Base-by-base conservation (phyloP, 345 rosid species). In the Eucalyptus cloeziana region DNA sequence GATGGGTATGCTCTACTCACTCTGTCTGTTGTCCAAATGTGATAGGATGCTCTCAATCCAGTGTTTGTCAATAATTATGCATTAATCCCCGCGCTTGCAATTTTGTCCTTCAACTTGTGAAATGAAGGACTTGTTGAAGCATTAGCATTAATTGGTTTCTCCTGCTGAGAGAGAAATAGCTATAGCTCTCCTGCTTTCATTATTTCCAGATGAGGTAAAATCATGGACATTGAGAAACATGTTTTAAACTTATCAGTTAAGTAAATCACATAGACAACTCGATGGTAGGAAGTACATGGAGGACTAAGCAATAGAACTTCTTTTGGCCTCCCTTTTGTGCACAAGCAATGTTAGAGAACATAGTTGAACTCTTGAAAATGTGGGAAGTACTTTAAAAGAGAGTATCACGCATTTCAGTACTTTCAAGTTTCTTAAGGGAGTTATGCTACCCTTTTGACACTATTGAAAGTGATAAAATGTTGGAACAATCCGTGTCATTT, bases 1-100 rank as follows among this genome's bases (percentile, higher is more conserved):
- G 99, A 98, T 87, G 99, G 99, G 99, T 97, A 93, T 89, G 95
- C 54, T 49, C 31, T 79, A 6, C 25, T 52, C 47, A 40, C 85
- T 19, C 31, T 80, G 30, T 44, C 71, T 71, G 49, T 44, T 47
- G 86, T 6, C 31, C 52, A 64, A 21, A 87, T 86, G 58, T 54
- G 37, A 79, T 51, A 33, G 30, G 87, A 86, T 62, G 81, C 80
- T 16, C 37, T 58, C 67, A 16, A 40, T 49, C 40, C 25, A 40
- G 88, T 12, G 8, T 83, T 81, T 24, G 10, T 49, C 62, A 16
- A 21, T 85, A 43, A 50, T 19, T 86, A 47, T 27, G 31, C 54
- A 47, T 85, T 19, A 25, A 27, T 31, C 56, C 54, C n/a, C 8
- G 11, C 6, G 54, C 86, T 85, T 30, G 56, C 13, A 22, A 3